Conservation (phyloP, 2,329 filamentous ascomycete genomes). For the Cladophialophora immunda region DNA sequence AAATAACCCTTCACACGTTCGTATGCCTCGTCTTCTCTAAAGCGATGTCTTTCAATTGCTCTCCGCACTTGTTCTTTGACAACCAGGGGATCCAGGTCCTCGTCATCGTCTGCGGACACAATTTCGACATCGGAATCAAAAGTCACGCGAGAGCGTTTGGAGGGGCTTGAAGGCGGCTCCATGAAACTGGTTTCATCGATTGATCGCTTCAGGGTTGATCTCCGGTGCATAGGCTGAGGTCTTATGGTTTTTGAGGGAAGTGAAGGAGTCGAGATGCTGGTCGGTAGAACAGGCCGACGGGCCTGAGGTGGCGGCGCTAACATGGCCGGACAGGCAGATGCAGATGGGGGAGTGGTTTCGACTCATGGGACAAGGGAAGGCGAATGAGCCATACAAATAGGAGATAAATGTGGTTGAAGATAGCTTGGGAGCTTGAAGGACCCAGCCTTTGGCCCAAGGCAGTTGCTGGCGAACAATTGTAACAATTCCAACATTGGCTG, state of each 20-base stretch:
- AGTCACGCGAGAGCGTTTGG: slow-evolving; percentile 54
- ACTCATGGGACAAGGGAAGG: slow-evolving; percentile 19
- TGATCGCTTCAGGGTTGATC: slow-evolving; percentile 40
- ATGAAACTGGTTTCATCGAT: slow-evolving; percentile 39
- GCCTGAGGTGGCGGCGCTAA: slow-evolving; percentile 34
- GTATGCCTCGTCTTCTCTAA: slow-evolving; percentile 64
- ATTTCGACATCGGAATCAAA: slow-evolving; percentile 52
- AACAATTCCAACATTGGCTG: background rate
- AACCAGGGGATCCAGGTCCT: slow-evolving; percentile 47
- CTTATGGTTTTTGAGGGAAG: slow-evolving; percentile 27
- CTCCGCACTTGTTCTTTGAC: slow-evolving; percentile 69
- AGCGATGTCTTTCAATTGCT: slow-evolving; percentile 62
- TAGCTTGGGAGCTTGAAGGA: slow-evolving; percentile 5
- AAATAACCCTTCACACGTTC: slow-evolving; percentile 65
- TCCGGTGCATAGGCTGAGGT: slow-evolving; percentile 29
- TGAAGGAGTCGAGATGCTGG: slow-evolving; percentile 28
- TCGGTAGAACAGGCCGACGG: slow-evolving; percentile 36
- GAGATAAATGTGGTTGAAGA: slow-evolving; percentile 3
- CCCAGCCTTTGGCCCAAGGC: slow-evolving; percentile 15
- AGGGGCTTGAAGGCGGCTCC: slow-evolving; percentile 44
- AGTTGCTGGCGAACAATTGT: slow-evolving; percentile 21
- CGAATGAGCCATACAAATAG: background rate
- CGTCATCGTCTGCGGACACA: slow-evolving; percentile 42
- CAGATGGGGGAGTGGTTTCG: background rate
- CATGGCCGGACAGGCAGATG: slow-evolving; percentile 29